Evolutionary conservation across 805 yeast species (phyloP), one percentile per base, ranked within the genome.

Genomic region (Brettanomyces sp.): DNA sequence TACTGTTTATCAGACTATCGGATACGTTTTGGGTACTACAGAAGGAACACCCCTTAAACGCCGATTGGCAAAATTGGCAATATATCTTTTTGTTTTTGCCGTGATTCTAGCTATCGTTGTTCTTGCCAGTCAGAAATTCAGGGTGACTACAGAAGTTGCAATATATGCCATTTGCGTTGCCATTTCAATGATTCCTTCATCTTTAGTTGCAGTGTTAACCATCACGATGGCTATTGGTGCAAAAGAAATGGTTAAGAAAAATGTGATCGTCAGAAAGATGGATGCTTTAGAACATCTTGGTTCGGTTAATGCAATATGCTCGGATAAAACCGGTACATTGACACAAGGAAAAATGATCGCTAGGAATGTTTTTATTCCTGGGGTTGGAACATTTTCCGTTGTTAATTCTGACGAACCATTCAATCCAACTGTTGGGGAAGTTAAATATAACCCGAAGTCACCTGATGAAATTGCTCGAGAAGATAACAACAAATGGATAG

Each of bases 101-200:
- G 93, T 87, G n/a, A 53, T 88, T 1, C 82, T 86, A 58, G 95
- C 95, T 1, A 80, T 88, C 47, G 78, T 88, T 18, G 95, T 85
- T 3, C 83, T 87, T 95, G 95, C 81, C 2, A 78, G 93, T 8
- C 95, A 87, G 64, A 74, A 74, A 49, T 80, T 86, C 63, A 56
- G 67, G 11, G 95, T 87, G n/a, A 80, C 77, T 52, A 76, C 72
- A 47, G 88, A 86, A 54, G 93, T 87, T 35, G 95, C 95, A 12
- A 80, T 87, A 42, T 87, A 87, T 59, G 95, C 96, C 24, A 82
- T 88, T 56, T 87, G 95, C 66, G 90, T 85, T 42, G 85, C 85
- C 0, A 67, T 84, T 42, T 79, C 90, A 4, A 85, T 85, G 88
- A 84, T 84, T 52, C 93, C 93, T 3, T 83, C 89, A 3, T 80